phyloP scores from a whole-genome alignment of 306 rosid genomes.

The Carpinus viminea region DNA sequence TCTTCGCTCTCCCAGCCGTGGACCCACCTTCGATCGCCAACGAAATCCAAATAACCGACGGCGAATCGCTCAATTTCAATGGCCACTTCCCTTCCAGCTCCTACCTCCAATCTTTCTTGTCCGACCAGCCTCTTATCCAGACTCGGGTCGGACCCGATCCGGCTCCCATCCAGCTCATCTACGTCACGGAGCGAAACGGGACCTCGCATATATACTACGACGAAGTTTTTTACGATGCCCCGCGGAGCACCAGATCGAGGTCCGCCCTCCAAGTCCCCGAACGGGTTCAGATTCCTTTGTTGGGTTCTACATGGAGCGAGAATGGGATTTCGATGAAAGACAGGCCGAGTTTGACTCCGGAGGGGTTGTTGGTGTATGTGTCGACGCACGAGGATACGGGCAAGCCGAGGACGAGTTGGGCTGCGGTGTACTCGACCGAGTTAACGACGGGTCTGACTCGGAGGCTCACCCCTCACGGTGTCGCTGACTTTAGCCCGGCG shows the following conservation, averaged over 20 bases:
- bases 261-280: conserved; percentile 42
- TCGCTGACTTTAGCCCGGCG: conserved; percentile 85
- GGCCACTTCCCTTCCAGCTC: conserved; percentile 68
- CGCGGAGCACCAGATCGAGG: conserved; percentile 13
- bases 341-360: conserved; percentile 56
- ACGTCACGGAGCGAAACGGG: conserved; percentile 73
- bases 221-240: conserved; percentile 30
- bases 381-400: conserved; percentile 75
- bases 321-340: conserved; percentile 62
- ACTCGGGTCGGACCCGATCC: conserved; percentile 22
- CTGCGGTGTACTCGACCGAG: conserved; percentile 78
- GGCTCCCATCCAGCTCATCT: conserved; percentile 50
- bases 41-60: conserved; percentile 73
- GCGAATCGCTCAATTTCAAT: conserved; percentile 71
- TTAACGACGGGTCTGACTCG: conserved; percentile 57
- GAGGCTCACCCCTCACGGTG: conserved; percentile 65
- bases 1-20: conserved; percentile 52
- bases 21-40: conserved; percentile 9
- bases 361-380: conserved; percentile 48
- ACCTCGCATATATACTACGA: conserved; percentile 59
- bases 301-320: conserved; percentile 7
- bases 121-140: conserved; percentile 28
- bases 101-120: conserved; percentile 24
- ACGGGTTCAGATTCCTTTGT: conserved; percentile 64
- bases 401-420: conserved; percentile 61